A percentile compares a stretch with the other conserved stretches of the same genome.
Evolutionary conservation across 2,329 filamentous ascomycete genomes (phyloP).

Genomic region (Pseudocercospora fuligena): DNA sequence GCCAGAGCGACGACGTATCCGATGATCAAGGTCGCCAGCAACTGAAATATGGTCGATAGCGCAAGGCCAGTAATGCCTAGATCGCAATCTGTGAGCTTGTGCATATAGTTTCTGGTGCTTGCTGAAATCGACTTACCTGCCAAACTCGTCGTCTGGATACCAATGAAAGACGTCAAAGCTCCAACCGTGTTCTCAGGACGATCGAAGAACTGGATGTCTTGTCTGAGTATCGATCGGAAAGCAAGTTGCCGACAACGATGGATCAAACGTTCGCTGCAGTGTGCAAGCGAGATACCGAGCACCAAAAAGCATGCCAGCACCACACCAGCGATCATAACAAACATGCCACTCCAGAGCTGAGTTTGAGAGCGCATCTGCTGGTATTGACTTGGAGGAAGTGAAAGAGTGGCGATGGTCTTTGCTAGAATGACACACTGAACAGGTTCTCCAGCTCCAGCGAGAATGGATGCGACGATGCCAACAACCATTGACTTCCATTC

Average conservation of each 20-base stretch:
- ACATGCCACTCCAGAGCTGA: slow-evolving; percentile 60
- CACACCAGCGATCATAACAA: slow-evolving; percentile 56
- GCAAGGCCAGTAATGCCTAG: slow-evolving; percentile 58
- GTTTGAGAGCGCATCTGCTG: slow-evolving; percentile 37
- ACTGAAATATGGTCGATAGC: slow-evolving; percentile 51
- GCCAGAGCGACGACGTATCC: slow-evolving; percentile 54
- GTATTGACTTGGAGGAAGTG: slow-evolving; percentile 58
- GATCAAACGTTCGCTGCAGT: slow-evolving; percentile 79
- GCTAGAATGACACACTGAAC: slow-evolving; percentile 79
- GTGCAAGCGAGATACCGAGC: slow-evolving; percentile 76
- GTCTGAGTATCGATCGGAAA: slow-evolving; percentile 83
- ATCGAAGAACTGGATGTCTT: slow-evolving; percentile 91
- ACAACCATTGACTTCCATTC: slow-evolving; percentile 73
- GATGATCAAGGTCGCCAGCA: slow-evolving; percentile 48
- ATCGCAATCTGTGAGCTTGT: not conserved
- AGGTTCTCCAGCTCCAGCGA: slow-evolving; percentile 80
- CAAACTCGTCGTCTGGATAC: slow-evolving; percentile 55
- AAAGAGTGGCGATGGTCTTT: slow-evolving; percentile 76
- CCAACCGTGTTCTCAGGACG: slow-evolving; percentile 51
- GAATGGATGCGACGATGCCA: slow-evolving; percentile 73
- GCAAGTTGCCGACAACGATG: slow-evolving; percentile 78
- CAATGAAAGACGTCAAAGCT: slow-evolving; percentile 49
- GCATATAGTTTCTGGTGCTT: not conserved
- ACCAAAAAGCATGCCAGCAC: slow-evolving; percentile 31
- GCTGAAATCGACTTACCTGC: slow-evolving; percentile 32